Conservation (phyloP, 2,329 filamentous ascomycete species). For the Botrytis cinerea region DNA sequence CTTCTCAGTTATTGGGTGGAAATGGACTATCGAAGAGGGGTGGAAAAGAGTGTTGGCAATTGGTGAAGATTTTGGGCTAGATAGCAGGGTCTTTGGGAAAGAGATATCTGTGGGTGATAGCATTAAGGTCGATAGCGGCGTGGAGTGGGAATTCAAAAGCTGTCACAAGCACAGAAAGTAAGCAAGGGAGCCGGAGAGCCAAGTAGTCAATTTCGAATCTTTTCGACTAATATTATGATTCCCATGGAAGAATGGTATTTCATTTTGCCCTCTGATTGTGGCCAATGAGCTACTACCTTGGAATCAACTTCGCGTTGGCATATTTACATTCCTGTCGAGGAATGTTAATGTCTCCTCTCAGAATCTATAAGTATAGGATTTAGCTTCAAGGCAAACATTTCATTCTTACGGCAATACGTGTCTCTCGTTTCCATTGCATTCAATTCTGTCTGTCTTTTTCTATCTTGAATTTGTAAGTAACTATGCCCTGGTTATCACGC, state of each 20-base stretch:
- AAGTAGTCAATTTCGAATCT: background rate
- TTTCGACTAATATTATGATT: background rate
- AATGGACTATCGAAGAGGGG: conserved; percentile 27
- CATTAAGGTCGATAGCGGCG: conserved; percentile 20
- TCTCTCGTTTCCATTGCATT: background rate
- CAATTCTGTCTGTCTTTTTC: background rate
- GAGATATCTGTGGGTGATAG: conserved; percentile 12
- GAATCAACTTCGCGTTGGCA: conserved; percentile 6
- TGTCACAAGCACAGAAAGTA: conserved; percentile 15
- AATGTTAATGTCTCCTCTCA: conserved; percentile 14
- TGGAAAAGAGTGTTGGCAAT: conserved; percentile 26
- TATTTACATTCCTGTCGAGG: conserved; percentile 24
- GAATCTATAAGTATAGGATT: conserved; percentile 19
- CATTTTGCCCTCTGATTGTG: background rate
- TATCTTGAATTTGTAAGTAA: background rate
- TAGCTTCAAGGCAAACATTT: background rate
- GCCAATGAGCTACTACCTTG: background rate
- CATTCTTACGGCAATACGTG: background rate
- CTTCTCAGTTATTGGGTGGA: conserved; percentile 30
- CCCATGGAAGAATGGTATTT: conserved; percentile 11
- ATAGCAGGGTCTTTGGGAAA: conserved; percentile 15
- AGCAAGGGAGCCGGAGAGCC: background rate
- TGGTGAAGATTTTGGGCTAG: conserved; percentile 13
- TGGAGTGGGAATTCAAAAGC: conserved; percentile 28
- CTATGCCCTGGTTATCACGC: conserved; percentile 26